Conservation (phyloP, 441 rosid genomes). For the Cnidoscolus chayamansa region DNA sequence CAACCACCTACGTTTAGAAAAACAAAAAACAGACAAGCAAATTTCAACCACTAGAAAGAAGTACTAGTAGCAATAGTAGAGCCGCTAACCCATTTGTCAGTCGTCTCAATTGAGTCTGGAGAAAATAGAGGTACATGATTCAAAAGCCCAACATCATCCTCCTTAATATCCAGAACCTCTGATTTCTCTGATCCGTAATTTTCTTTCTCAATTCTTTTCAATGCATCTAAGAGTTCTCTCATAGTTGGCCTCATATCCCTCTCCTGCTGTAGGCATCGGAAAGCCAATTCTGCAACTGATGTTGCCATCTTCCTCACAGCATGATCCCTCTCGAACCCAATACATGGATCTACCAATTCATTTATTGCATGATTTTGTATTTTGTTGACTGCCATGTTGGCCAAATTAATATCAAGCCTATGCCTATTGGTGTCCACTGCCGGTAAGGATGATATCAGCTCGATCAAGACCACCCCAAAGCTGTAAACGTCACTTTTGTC, state of each 20-base stretch:
- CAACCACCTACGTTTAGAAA: not conserved
- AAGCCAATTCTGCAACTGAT: constrained; percentile 49
- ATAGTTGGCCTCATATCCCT: constrained; percentile 58
- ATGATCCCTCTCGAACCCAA: constrained; percentile 44
- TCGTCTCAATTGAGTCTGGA: constrained; percentile 37
- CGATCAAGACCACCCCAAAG: constrained; percentile 58
- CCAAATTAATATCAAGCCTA: constrained; percentile 47
- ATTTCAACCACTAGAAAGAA: constrained; percentile 29
- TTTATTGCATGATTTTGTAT: constrained; percentile 47
- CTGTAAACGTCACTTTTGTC: constrained; percentile 73
- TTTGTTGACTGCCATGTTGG: constrained; percentile 55
- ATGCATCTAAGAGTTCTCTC: constrained; percentile 38
- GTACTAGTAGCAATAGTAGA: constrained; percentile 30
- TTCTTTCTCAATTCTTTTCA: constrained; percentile 36
- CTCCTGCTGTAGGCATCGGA: constrained; percentile 56
- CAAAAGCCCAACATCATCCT: constrained; percentile 47
- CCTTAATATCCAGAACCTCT: constrained; percentile 41
- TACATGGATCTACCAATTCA: constrained; percentile 51
- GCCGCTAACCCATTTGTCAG: constrained; percentile 56
- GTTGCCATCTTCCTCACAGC: constrained; percentile 36
- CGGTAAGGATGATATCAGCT: constrained; percentile 44
- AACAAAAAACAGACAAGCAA: not conserved
- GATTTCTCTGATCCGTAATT: constrained; percentile 28
- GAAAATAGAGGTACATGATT: constrained; percentile 47
- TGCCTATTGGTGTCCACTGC: constrained; percentile 57